Conservation (phyloP, 768 basidiomycete species). For the Russula griseocarnosa region DNA sequence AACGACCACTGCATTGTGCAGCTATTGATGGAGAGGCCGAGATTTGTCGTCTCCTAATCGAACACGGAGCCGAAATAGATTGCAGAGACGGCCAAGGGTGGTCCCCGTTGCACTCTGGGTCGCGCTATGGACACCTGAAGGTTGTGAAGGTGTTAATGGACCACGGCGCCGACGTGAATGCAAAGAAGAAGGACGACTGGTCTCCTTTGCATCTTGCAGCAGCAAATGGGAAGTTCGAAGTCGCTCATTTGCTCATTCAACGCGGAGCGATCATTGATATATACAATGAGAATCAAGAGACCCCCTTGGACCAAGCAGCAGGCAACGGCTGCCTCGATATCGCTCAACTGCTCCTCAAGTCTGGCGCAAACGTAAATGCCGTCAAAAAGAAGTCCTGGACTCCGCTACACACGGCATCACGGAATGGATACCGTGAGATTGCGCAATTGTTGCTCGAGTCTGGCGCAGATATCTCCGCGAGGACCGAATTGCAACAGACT, state of each 20-base stretch:
- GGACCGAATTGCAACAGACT: not conserved
- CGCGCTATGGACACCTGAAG: not conserved
- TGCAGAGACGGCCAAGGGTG: not conserved
- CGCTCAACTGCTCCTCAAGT: not conserved
- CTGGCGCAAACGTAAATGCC: not conserved
- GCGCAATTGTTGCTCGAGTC: not conserved
- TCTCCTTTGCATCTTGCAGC: conserved; percentile 11
- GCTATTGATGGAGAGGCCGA: not conserved
- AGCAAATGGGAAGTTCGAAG: not conserved
- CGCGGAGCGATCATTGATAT: not conserved
- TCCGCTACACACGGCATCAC: not conserved
- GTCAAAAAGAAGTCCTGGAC: not conserved
- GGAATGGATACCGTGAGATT: not conserved
- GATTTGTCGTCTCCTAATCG: not conserved
- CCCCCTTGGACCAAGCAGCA: conserved; percentile 1
- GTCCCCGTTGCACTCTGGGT: not conserved
- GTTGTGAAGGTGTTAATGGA: conserved; percentile 6
- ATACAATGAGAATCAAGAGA: not conserved
- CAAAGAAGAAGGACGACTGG: conserved; percentile 5
- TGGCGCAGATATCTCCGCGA: not conserved
- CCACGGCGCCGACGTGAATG: not conserved
- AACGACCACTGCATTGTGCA: not conserved
- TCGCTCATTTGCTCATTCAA: not conserved
- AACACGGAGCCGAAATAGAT: not conserved
- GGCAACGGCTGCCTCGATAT: not conserved